Base-by-base conservation (phyloP, 176 grass and related monocot species). In the Bothriochloa decipiens region DNA sequence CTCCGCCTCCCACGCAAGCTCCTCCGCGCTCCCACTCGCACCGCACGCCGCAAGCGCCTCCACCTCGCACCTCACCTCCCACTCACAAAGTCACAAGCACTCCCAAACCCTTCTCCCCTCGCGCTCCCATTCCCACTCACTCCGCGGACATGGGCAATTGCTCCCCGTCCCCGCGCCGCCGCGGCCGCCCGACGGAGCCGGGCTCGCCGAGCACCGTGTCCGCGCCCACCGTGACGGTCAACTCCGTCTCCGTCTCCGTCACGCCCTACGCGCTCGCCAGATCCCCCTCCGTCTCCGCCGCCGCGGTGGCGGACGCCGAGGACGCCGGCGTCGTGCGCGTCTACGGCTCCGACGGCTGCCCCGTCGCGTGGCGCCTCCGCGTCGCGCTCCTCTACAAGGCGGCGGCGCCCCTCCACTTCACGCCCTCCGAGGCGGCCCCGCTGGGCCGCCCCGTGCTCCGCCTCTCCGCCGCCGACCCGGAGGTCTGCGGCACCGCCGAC, bases 331-430 rank as follows among this genome's bases (percentile, higher is more conserved):
- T 90, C 13, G 91, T 98, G 17, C 88, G 91, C 74, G 85, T 98
- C 27, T 95, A 95, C 77, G 96, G 96, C 64, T 88, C 91, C 7
- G 96, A 98, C 67, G 90, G 82, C 18, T 98, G 96, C 77, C 91
- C 91, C 29, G 75, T 91, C 46, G 81, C 91, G 41, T 94, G 91
- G 87, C 86, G 89, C 14, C 82, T 99, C 87, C 93, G 93, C 81
- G 78, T 96, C 2, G 43, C 96, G 46, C 91, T 99, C 23, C 93
- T 99, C 58, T 99, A 99, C 93, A 99, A 96, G 76, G 91, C 87
- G 12, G 88, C 92, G 45, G 83, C 84, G 67, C 92, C 92, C 5
- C 71, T 90, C 58, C 91, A 94, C 86, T 92, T 98, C 93, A 82
- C 91, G 75, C 91, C 96, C 13, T 74, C 89, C 45, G 91, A 95